Evolutionary conservation across 1,284 basidiomycete genomes (phyloP), one percentile per base, ranked within the genome.

Genomic region (Takashimella koratensis): DNA sequence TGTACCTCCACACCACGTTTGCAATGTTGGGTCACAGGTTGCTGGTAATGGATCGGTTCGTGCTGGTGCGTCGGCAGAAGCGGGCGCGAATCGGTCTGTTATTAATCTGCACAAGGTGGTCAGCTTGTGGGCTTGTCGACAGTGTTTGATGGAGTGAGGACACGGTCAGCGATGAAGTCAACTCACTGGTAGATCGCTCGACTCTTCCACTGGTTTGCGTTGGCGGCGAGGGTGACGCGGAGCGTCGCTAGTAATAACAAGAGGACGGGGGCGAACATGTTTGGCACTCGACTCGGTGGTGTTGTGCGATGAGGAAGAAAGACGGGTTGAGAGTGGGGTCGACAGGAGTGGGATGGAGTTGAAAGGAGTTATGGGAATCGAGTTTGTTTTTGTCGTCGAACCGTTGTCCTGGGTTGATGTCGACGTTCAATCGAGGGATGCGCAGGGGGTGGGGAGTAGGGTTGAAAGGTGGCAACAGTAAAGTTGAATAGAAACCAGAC

Each of bases 1-100:
- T 11, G 83, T 87, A 4, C 88, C 87, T 21, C 87, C 86, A 60
- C 87, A 88, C 80, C 83, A 88, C 49, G 69, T 74, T 49, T 69
- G 68, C 5, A 54, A 46, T 21, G 36, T 49, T 5, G 62, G 60
- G 47, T 71, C 61, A 47, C 69, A 71, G 12, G 49, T 59, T 20
- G 50, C 43, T 2, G 71, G 70, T 13, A 73, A 24, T 3, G 81
- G 79, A 59, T 84, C 74, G 63, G 80, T 78, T 23, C 70, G 62
- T 43, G 77, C 81, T 8, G 77, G 74, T 56, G 83, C 79, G 1
- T 81, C 77, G 40, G 81, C 81, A 0, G 79, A 71, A 5, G 65
- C 83, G 76, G 57, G 79, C 6, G 87, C 85, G 65, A 83, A 90
- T 26, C 87, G 85, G 72, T 90, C 87, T 2, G 84, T 86, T 52